Base-by-base conservation (phyloP, 2,329 filamentous ascomycete species). In the Aspergillus pseudoterreus region DNA sequence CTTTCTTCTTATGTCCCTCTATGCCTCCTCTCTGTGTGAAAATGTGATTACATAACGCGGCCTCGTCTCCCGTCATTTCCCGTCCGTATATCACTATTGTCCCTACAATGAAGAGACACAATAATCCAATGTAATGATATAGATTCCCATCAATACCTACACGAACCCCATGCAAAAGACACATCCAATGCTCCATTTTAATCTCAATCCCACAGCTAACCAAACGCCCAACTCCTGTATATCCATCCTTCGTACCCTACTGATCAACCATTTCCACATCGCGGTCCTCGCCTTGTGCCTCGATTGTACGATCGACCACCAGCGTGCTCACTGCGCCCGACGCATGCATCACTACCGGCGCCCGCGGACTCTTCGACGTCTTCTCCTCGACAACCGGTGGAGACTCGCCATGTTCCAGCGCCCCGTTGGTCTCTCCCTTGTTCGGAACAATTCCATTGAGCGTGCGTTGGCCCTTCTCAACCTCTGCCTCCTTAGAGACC, bases 261-360 rank as follows among this genome's bases (percentile, higher is more conserved):
- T 55, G 47, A 44, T 77, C 81, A 30, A 72, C 75, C 84, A 87
- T 87, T 48, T 81, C 72, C 30, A 86, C 79, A 62, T 86, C 83
- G 8, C 67, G 73, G 54, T 82, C 78, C 6, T 67, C 56, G 19
- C 59, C 63, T 9, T 65, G 67, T 15, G 74, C 74, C 56, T 80
- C 78, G 50, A 76, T 73, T 66, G 80, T 79, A 63, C 63, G 65
- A 52, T 84, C 82, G 39, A 78, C 68, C 64, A 80, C 75, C 54
- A 84, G 67, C 66, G 82, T 81, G 44, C 77, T 75, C 51, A 74
- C 78, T 2, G 81, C 77, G 39, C 59, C 55, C 24, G 55, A 50
- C 33, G 60, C 55, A 51, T 64, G 59, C 30, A 59, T 58, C 17
- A 71, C 66, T 43, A 66, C 64, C n/a, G 69, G 69, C 19, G 65